phyloP scores from a whole-genome alignment of 1,139 yeast genomes.

The Sugiyamaella novakii region DNA sequence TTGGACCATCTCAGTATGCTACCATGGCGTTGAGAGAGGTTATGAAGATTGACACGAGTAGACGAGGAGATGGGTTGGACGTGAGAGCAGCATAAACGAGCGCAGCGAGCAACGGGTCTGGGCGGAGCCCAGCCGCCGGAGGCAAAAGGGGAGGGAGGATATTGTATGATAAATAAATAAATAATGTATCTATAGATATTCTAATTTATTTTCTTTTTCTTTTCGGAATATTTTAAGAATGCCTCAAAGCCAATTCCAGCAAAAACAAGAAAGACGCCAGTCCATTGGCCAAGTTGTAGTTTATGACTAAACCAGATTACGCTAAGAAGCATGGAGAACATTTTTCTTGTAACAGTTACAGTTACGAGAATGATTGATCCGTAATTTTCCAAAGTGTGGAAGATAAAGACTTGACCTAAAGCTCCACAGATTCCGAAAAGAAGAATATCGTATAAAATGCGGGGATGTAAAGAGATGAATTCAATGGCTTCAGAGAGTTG shows the following conservation, averaged over 20 bases:
- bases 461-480: slow-evolving; percentile 54
- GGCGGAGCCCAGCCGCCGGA: slow-evolving; percentile 18
- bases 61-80: slow-evolving; percentile 53
- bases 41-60: slow-evolving; percentile 79
- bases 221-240: slow-evolving; percentile 43
- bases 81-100: slow-evolving; percentile 7
- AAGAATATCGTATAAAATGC: slow-evolving; percentile 59
- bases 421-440: slow-evolving; percentile 82
- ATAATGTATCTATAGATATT: neutral
- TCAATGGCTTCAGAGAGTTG: slow-evolving; percentile 54
- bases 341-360: slow-evolving; percentile 93
- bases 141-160: slow-evolving; percentile 1
- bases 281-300: slow-evolving; percentile 67
- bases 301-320: slow-evolving; percentile 82
- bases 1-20: slow-evolving; percentile 90
- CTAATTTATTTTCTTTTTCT: slow-evolving; percentile 8
- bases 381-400: slow-evolving; percentile 76
- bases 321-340: slow-evolving; percentile 91
- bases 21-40: slow-evolving; percentile 96
- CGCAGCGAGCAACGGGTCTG: slow-evolving; percentile 14
- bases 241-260: slow-evolving; percentile 79
- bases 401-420: slow-evolving; percentile 88
- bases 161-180: neutral
- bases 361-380: slow-evolving; percentile 86
- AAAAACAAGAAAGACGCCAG: slow-evolving; percentile 77